Conservation (phyloP, 441 rosid genomes). For the Gossypium schwendimanii region DNA sequence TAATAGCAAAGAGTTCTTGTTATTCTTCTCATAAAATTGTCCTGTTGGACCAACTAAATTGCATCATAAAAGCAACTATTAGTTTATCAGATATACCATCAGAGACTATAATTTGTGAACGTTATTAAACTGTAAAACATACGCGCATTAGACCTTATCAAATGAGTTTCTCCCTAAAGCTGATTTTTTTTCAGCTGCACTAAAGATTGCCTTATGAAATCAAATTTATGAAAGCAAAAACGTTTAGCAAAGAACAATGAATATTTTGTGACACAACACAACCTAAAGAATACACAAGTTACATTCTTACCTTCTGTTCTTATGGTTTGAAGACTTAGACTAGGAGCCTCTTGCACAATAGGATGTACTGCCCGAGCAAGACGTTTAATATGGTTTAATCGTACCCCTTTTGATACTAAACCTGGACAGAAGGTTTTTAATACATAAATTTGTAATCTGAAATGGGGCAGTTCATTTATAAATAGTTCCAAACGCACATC, state of each 20-base stretch:
- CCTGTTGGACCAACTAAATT: background rate
- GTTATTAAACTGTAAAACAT: background rate
- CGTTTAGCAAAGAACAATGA: background rate
- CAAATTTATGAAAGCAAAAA: constrained; percentile 6
- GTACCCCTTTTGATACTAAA: constrained; percentile 44
- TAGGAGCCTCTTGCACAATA: constrained; percentile 18
- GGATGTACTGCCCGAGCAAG: constrained; percentile 47
- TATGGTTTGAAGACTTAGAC: constrained; percentile 19
- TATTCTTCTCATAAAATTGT: background rate
- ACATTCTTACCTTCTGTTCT: constrained; percentile 29
- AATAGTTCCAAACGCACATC: background rate
- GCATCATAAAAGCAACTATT: constrained; percentile 3
- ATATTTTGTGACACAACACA: background rate
- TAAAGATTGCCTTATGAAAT: background rate
- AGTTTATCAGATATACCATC: background rate
- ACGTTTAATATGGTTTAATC: constrained; percentile 60
- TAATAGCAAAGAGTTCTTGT: constrained; percentile 4
- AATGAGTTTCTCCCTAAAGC: background rate
- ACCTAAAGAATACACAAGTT: background rate
- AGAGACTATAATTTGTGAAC: background rate
- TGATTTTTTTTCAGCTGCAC: background rate
- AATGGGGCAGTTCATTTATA: background rate
- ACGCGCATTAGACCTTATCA: background rate
- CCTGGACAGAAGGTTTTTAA: constrained; percentile 31
- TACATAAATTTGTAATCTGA: background rate